Base-by-base conservation (phyloP, 2,329 filamentous ascomycete species). In the Botrytis paeoniae region DNA sequence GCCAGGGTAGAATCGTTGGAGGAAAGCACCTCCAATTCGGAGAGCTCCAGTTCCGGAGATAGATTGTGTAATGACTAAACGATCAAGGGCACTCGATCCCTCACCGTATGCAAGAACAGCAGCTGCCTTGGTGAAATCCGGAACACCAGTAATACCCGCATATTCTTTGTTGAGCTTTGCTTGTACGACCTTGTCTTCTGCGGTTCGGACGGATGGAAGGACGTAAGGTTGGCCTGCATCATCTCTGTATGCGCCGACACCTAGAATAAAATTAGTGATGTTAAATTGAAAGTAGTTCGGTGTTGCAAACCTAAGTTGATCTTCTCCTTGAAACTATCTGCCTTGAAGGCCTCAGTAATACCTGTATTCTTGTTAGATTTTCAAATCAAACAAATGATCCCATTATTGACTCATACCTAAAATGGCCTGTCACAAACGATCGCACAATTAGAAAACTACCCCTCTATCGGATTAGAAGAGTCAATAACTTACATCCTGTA, bases 281-380 rank as follows among this genome's bases (percentile, higher is more conserved):
- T 25, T 65, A 51, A 70, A 74, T 75, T 60, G 63, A 39, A 43
- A 54, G 62, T 1, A 51, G 37, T 71, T 48, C n/a, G 22, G 62
- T 39, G n/a, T 29, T 20, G 77, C 88, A 81, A 85, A 92, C 93
- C 96, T 75, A 99, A 87, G 87, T 98, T 98, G 88, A 99, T 98
- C 91, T 98, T 99, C 87, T 97, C 90, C 76, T 90, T 86, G 84
- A 97, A 95, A 81, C 87, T 89, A 83, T 99, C 96, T 84, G 95
- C 95, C 89, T 98, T 99, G 92, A 96, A 99, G 75, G 96, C 96
- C 86, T 99, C 96, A 76, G 96, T 98, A 85, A 99, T 94, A 83
- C 93, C 92, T 91, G 77, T 35, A 70, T 70, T 68, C 45, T 32
- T 72, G 75, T 81, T 81, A 80, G 81, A 77, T 72, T 57, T 77